Percentiles rank a stretch among this genome's conserved stretches.
Evolutionary conservation across 306 rosid genomes (phyloP).

Genomic region (Abrus pulchellus): DNA sequence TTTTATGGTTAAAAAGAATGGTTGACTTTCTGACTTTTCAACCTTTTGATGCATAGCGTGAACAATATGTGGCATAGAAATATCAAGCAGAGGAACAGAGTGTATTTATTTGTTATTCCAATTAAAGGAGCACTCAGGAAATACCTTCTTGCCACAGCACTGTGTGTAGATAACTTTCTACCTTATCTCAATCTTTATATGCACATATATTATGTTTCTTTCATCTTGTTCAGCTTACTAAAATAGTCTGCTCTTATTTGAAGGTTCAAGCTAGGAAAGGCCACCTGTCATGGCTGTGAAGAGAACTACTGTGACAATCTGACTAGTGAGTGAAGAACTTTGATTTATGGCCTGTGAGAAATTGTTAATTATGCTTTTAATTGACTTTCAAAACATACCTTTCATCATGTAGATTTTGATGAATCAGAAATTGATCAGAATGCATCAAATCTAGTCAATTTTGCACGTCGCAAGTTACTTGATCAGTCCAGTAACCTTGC

Average conservation of each 20-base stretch:
- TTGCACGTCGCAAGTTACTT: constrained; percentile 76
- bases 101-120: constrained; percentile 47
- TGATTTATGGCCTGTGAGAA: constrained; percentile 42
- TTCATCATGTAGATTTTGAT: constrained; percentile 60
- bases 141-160: constrained; percentile 54
- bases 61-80: constrained; percentile 62
- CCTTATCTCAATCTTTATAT: constrained; percentile 39
- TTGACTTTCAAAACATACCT: constrained; percentile 32
- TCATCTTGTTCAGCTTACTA: constrained; percentile 41
- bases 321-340: constrained; percentile 63
- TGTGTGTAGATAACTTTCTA: constrained; percentile 56
- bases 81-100: constrained; percentile 49
- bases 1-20: constrained; percentile 32
- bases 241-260: constrained; percentile 48
- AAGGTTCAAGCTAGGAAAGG: constrained; percentile 62
- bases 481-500: constrained; percentile 78
- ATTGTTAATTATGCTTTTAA: constrained; percentile 32
- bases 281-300: constrained; percentile 43
- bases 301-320: constrained; percentile 47
- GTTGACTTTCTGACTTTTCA: constrained; percentile 28
- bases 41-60: constrained; percentile 47
- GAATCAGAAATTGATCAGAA: constrained; percentile 44
- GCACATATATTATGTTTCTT: constrained; percentile 23
- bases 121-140: constrained; percentile 55
- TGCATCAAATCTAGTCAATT: constrained; percentile 45